Base-by-base conservation (phyloP, 2,329 filamentous ascomycete genomes). In the Byssochlamys sp. region DNA sequence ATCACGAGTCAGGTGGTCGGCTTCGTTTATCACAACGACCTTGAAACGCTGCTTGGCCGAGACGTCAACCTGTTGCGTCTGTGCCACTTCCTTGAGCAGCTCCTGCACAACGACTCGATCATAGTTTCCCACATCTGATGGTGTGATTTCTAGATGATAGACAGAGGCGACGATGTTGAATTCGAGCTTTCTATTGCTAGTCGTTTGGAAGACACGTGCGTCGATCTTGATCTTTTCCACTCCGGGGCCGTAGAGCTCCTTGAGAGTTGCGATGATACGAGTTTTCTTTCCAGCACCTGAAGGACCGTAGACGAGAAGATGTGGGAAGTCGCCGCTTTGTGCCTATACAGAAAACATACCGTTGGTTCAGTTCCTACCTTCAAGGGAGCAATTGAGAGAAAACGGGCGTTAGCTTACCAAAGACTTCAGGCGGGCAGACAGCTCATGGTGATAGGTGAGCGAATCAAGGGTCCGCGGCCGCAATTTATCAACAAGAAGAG, bases 171-270 rank as follows among this genome's bases (percentile, higher is more conserved):
- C 94, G 62, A 99, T 95, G 77, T 96, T 99, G 83, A 99, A 99
- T 76, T 99, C 94, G 66, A 99, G 87, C 76, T 99, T 99, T 71
- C 94, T 90, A 74, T 96, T 97, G 69, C 87, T 88, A 25, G 85
- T 91, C 1, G 94, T 97, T 75, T 96, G 91, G 78, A 99, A 99
- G 59, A 96, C 88, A 62, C 94, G 89, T 11, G 91, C 90, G 71
- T 99, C 94, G 75, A 99, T 97, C 78, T 97, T 97, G 81, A 99
- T 99, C 81, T 96, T 97, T 71, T 99, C 95, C n/a, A 96, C 94
- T 50, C 94, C 92, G 0, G 92, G 87, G 0, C 94, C 94, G 73
- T 94, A 99, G 6, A 99, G 82, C 70, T 96, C 92, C 73, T 96
- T 95, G 2, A 99, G 78, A 0, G 92, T 97, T 14, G 94, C 91